These are phyloP conservation scores for Buxus sempervirens DNA, from an alignment of 164 flowering plant genomes.

Conservation along the genomic window DNA sequence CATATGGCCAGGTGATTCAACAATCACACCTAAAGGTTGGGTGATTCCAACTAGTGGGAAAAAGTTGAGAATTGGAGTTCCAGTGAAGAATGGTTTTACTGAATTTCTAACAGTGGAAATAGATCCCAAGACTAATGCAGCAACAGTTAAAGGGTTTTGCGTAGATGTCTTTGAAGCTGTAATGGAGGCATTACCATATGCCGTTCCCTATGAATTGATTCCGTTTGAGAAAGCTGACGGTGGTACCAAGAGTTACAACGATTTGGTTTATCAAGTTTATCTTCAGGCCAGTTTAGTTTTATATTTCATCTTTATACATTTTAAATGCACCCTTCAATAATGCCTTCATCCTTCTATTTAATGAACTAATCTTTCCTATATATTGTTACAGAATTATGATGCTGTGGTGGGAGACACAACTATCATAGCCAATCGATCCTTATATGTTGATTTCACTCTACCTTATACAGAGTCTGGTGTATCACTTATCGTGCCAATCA, in stretches of 20 bases:
- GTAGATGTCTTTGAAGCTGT: neutral
- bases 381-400: neutral
- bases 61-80: neutral
- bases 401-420: neutral
- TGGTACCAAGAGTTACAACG: neutral
- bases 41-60: neutral
- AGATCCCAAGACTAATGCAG: neutral
- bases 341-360: no score
- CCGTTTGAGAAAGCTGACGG: neutral
- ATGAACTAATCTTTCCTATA: no score
- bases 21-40: neutral
- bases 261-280: neutral
- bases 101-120: neutral
- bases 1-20: neutral
- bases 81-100: neutral
- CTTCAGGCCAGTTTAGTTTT: neutral
- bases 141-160: neutral
- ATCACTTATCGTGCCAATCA: neutral
- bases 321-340: no score
- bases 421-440: neutral
- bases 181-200: neutral
- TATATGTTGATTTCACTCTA: neutral
- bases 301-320: no score
- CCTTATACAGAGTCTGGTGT: neutral
- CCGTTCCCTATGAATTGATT: neutral